Evolutionary conservation across 2,329 filamentous ascomycete species (phyloP).

Genomic region (Talaromyces atroroseus): DNA sequence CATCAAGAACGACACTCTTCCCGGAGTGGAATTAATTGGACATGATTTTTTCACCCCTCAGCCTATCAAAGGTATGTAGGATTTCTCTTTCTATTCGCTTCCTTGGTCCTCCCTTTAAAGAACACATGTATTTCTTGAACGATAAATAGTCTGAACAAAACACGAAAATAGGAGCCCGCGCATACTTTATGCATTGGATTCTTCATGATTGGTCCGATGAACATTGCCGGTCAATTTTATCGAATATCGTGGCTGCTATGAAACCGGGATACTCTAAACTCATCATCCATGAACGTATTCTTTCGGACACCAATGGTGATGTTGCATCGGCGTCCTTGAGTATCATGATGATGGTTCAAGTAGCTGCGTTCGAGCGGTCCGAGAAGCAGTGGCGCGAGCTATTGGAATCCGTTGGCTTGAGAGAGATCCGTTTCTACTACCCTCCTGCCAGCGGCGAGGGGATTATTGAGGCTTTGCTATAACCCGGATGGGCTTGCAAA

Average conservation of each 20-base stretch:
- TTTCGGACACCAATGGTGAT: constrained; percentile 29
- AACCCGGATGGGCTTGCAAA: neutral
- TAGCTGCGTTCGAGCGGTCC: neutral
- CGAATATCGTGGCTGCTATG: constrained; percentile 28
- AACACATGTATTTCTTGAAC: too few species aligned
- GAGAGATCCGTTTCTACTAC: constrained; percentile 22
- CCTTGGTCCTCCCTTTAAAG: too few species aligned
- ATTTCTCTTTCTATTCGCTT: too few species aligned
- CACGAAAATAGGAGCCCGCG: neutral
- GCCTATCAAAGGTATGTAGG: too few species aligned
- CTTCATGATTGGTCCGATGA: constrained; percentile 22
- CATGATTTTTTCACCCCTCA: too few species aligned
- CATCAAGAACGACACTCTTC: too few species aligned
- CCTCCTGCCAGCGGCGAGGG: neutral
- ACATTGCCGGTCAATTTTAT: constrained; percentile 15
- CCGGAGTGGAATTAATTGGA: too few species aligned
- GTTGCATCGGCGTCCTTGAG: constrained; percentile 7
- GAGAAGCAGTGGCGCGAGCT: neutral
- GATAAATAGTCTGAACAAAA: too few species aligned
- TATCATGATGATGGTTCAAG: neutral
- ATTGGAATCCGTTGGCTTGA: constrained; percentile 17
- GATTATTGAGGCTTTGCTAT: neutral
- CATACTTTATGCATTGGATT: constrained; percentile 21
- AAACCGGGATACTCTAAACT: constrained; percentile 28
- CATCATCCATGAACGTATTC: constrained; percentile 41